Percentiles rank a stretch among this genome's conserved stretches.
Conservation (phyloP, 441 rosid species). For the Pelargonium citronellum region DNA sequence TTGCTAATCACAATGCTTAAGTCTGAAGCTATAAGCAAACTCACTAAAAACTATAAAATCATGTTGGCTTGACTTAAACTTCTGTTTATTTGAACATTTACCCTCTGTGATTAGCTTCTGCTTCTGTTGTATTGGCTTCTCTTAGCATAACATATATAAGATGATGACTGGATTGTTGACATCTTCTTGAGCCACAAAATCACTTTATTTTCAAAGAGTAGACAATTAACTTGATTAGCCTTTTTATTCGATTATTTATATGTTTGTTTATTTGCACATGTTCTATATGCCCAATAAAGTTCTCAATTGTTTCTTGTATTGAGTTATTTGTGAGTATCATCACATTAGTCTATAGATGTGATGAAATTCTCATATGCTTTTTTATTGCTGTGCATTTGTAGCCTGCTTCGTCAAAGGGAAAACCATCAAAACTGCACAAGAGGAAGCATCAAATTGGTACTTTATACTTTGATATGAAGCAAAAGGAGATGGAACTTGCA, state of each 20-base stretch:
- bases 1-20: background rate
- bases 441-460: constrained; percentile 96
- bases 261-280: background rate
- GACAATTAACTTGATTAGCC: background rate
- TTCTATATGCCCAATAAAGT: background rate
- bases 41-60: background rate
- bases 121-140: background rate
- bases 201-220: background rate
- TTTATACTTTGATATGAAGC: constrained; percentile 69
- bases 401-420: constrained; percentile 66
- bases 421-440: constrained; percentile 85
- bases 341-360: background rate
- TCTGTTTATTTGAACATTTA: constrained; percentile 3
- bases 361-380: background rate
- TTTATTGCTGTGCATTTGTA: constrained; percentile 21
- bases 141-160: background rate
- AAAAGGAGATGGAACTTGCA: constrained; percentile 68
- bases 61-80: background rate
- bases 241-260: background rate
- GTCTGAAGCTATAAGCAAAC: background rate
- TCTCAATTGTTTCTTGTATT: background rate
- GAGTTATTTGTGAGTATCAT: background rate
- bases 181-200: background rate
- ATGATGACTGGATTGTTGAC: background rate
- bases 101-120: background rate